These are phyloP conservation scores for Exophiala spinifera DNA, from an alignment of 2,329 filamentous ascomycete genomes.

Conservation along the genomic window DNA sequence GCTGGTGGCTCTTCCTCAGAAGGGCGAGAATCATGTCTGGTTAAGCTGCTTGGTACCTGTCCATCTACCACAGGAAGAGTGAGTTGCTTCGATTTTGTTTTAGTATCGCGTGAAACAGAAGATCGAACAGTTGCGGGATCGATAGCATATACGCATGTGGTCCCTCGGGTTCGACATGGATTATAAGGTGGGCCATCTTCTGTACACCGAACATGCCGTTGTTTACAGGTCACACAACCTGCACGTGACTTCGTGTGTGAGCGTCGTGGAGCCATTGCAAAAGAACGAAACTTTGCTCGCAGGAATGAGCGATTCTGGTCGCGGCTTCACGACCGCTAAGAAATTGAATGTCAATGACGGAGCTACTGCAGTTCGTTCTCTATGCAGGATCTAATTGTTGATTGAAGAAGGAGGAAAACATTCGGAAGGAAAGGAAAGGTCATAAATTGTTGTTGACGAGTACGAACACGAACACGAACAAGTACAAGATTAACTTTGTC, in stretches of 20 bases:
- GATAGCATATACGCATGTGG: slow-evolving; percentile 9
- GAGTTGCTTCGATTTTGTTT: too few relatives aligned
- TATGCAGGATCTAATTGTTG: neutral
- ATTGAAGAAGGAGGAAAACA: neutral
- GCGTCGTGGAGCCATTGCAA: slow-evolving; percentile 11
- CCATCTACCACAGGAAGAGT: neutral
- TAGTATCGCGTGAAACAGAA: neutral
- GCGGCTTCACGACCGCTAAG: neutral
- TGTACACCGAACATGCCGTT: slow-evolving; percentile 14
- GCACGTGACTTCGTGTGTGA: slow-evolving; percentile 16
- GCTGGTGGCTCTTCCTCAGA: neutral
- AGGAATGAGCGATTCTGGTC: neutral
- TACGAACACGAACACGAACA: neutral
- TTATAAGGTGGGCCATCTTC: slow-evolving; percentile 14
- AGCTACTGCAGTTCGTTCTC: too few relatives aligned
- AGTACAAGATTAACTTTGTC: too few relatives aligned
- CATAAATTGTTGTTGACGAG: neutral
- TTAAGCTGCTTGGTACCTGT: neutral
- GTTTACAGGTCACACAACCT: slow-evolving; percentile 16
- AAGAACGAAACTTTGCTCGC: neutral
- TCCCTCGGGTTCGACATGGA: slow-evolving; percentile 10
- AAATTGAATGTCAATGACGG: too few relatives aligned
- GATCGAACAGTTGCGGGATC: neutral
- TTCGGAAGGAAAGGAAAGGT: neutral
- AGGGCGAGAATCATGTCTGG: neutral